Evolutionary conservation across 139 green algal genomes (phyloP).

Genomic region (Picochlorum sp.): DNA sequence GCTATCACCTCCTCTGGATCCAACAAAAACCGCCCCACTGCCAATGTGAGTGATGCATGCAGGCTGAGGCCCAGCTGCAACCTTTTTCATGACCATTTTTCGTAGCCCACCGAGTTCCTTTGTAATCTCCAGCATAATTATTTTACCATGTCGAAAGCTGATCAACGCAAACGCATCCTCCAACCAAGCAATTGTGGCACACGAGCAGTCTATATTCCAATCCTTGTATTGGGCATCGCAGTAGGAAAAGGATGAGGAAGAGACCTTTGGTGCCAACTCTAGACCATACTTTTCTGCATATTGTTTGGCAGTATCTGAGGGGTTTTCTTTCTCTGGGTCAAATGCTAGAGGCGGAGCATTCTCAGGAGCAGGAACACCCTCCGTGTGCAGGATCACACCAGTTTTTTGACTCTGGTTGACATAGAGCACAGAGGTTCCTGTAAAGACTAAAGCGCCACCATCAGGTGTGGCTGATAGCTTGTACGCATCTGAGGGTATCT

Average conservation of each 20-base stretch:
- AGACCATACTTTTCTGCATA: slow-evolving; percentile 37
- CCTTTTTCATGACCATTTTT: slow-evolving; percentile 29
- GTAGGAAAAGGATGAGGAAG: slow-evolving; percentile 9
- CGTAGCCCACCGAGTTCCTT: slow-evolving; percentile 21
- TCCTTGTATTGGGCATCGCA: slow-evolving; percentile 20
- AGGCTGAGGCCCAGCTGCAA: slow-evolving; percentile 24
- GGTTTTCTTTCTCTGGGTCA: slow-evolving; percentile 17
- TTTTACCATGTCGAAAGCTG: slow-evolving; percentile 45
- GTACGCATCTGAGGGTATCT: slow-evolving; percentile 65
- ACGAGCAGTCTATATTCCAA: slow-evolving; percentile 30
- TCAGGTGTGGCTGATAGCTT: slow-evolving; percentile 54
- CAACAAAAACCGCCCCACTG: slow-evolving; percentile 67
- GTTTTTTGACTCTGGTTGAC: slow-evolving; percentile 43
- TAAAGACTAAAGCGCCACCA: slow-evolving; percentile 75
- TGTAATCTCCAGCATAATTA: slow-evolving; percentile 44
- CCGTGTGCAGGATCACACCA: slow-evolving; percentile 21
- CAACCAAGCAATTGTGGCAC: slow-evolving; percentile 25
- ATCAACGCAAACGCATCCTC: slow-evolving; percentile 35
- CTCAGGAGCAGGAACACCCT: background rate
- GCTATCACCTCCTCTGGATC: slow-evolving; percentile 67
- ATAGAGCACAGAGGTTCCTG: slow-evolving; percentile 65
- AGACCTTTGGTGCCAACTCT: slow-evolving; percentile 47
- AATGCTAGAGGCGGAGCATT: slow-evolving; percentile 41
- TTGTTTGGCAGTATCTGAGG: slow-evolving; percentile 24
- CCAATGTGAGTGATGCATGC: slow-evolving; percentile 31